Evolutionary conservation across 345 rosid species (phyloP).

Genomic region (Aurinia saxatilis): DNA sequence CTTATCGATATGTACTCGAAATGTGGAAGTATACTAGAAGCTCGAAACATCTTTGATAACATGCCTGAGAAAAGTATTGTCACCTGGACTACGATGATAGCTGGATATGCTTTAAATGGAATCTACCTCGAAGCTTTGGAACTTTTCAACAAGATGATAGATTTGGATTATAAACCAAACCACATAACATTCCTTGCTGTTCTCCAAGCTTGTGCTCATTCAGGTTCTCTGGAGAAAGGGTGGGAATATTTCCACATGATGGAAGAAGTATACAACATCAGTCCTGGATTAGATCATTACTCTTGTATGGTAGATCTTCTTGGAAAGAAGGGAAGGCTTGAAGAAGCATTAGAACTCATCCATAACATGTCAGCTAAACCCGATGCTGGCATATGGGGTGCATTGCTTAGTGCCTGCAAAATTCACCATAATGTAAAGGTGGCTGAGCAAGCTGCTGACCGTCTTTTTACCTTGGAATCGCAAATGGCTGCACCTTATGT

Average conservation of each 20-base stretch:
- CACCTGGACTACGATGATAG: slow-evolving; percentile 59
- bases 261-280: slow-evolving; percentile 32
- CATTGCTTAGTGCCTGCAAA: slow-evolving; percentile 56
- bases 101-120: slow-evolving; percentile 59
- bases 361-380: slow-evolving; percentile 43
- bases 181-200: slow-evolving; percentile 50
- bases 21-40: slow-evolving; percentile 55
- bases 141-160: slow-evolving; percentile 42
- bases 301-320: slow-evolving; percentile 65
- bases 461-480: slow-evolving; percentile 39
- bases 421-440: slow-evolving; percentile 40
- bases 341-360: slow-evolving; percentile 45
- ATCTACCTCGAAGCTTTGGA: slow-evolving; percentile 36
- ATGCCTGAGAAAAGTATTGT: slow-evolving; percentile 45
- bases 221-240: slow-evolving; percentile 55
- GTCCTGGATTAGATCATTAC: slow-evolving; percentile 53
- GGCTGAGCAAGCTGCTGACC: slow-evolving; percentile 36
- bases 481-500: slow-evolving; percentile 45
- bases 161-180: slow-evolving; percentile 41
- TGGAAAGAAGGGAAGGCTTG: slow-evolving; percentile 48
- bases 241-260: slow-evolving; percentile 43
- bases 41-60: slow-evolving; percentile 34
- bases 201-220: slow-evolving; percentile 60
- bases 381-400: slow-evolving; percentile 57
- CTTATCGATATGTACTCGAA: slow-evolving; percentile 63